Conservation (phyloP, 257 asterid genomes). For the Sherardia arvensis region DNA sequence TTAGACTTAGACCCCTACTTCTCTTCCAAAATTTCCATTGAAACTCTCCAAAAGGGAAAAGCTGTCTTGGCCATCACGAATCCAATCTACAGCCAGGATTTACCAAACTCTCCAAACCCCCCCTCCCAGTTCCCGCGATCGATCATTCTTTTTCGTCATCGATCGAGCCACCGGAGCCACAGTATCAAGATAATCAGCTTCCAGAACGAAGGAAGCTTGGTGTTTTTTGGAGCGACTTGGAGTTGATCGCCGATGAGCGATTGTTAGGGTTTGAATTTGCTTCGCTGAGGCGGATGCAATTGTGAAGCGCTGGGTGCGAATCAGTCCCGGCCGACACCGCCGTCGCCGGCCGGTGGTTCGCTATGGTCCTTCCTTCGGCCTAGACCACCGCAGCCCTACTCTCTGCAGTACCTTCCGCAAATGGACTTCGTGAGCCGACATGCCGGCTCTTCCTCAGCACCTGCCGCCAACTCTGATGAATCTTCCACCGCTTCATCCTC, state of each 20-base stretch:
- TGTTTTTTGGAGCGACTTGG: neutral
- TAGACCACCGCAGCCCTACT: slow-evolving; percentile 59
- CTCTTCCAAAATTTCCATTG: neutral
- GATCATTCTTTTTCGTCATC: neutral
- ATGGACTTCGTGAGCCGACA: slow-evolving; percentile 86
- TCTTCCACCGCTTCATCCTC: slow-evolving; percentile 36
- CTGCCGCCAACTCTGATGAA: slow-evolving; percentile 24
- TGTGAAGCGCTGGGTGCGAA: slow-evolving; percentile 99
- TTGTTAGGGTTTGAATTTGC: slow-evolving; percentile 16
- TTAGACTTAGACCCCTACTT: neutral
- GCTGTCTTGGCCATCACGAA: neutral
- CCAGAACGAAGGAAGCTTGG: neutral
- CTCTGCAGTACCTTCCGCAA: slow-evolving; percentile 73
- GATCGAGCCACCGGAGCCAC: neutral
- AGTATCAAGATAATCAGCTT: neutral
- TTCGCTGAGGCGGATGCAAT: neutral
- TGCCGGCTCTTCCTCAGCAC: slow-evolving; percentile 29
- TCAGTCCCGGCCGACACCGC: slow-evolving; percentile 91
- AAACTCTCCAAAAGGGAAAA: neutral
- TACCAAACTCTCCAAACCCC: neutral
- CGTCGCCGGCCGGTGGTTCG: slow-evolving; percentile 84
- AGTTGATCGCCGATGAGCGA: slow-evolving; percentile 15
- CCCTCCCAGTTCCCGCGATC: slow-evolving; percentile 3
- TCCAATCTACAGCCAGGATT: neutral
- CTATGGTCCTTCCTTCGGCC: slow-evolving; percentile 77